Base-by-base conservation (phyloP, 345 rosid genomes). In the Murraya koenigii region DNA sequence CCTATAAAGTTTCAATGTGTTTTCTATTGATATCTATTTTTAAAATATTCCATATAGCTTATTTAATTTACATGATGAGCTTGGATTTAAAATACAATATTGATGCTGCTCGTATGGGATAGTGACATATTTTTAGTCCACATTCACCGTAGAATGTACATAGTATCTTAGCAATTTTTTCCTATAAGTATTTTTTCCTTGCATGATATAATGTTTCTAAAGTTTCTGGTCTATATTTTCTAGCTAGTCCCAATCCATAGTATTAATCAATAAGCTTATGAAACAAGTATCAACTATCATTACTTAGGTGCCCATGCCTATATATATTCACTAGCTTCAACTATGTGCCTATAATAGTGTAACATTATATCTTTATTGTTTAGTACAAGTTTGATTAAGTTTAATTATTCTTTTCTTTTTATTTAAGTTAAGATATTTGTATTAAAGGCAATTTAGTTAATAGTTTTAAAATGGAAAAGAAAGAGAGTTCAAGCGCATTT, bases 401-500 rank as follows among this genome's bases (percentile, higher is more conserved):
- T 41, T 41, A 41, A 15, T 28, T 36, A n/a, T 36, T 13, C 7
- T 13, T 30, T 20, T 35, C 56, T 19, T 17, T 55, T 20, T 28
- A 3, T 32, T 32, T 32, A 1, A 1, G 2, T 32, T 32, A 32
- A 32, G 1, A 32, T 32, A 1, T 32, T 32, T 3, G 3, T 32
- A 32, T 32, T 32, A 1, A 32, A 32, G 49, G 49, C 15, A 41
- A 11, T 15, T 8, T 15, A 41, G 11, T 41, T 11, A 41, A 41
- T 1, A 0, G 1, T 4, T n/a, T 23, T 38, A 44, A 22, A 1
- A 86, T 85, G 91, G 80, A 84, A 49, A 76, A 72, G 33, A 75
- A 80, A 3, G 38, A 83, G 63, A 55, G 39, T 55, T 49, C 89
- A 2, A 80, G 80, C 64, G 71, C 81, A 44, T 85, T 87, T 75